phyloP scores from a whole-genome alignment of 768 basidiomycete species.

The Leucosporidium creatinivorum region DNA sequence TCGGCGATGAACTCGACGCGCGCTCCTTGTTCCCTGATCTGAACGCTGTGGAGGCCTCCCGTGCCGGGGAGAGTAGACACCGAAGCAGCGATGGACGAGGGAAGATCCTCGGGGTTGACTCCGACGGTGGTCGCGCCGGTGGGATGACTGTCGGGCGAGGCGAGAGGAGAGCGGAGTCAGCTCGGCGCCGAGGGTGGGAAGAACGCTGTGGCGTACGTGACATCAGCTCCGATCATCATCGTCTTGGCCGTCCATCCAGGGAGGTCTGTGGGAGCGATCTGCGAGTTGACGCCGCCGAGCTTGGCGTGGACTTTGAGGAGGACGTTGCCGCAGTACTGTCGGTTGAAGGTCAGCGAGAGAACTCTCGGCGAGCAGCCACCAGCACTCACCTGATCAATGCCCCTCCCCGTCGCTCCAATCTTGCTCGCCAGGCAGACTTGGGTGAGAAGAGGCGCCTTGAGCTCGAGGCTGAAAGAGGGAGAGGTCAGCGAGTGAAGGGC shows the following conservation, averaged over 20 bases:
- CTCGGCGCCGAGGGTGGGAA: neutral
- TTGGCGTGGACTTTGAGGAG: conserved; percentile 21
- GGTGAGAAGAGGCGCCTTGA: conserved; percentile 12
- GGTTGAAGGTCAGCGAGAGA: neutral
- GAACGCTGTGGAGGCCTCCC: conserved; percentile 13
- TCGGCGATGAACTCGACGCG: conserved; percentile 25
- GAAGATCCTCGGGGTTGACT: conserved; percentile 3
- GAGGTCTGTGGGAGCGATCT: neutral
- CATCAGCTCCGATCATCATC: conserved; percentile 24
- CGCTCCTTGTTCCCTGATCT: conserved; percentile 23
- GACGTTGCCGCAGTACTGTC: conserved; percentile 28
- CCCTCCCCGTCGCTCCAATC: neutral
- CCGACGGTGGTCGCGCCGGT: conserved; percentile 6
- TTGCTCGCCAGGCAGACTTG: conserved; percentile 14
- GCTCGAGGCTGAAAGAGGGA: neutral
- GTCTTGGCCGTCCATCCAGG: conserved; percentile 15
- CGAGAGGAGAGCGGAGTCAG: too few species aligned
- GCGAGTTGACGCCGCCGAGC: conserved; percentile 26
- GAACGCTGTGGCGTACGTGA: conserved; percentile 2
- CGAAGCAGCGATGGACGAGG: conserved; percentile 23
- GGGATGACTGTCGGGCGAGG: neutral
- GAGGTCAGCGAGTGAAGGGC: neutral
- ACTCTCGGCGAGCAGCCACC: too few species aligned
- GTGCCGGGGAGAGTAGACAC: conserved; percentile 2
- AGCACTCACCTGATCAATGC: neutral